Base-by-base conservation (phyloP, 495 filamentous ascomycete genomes). In the Aspergillus homomorphus region DNA sequence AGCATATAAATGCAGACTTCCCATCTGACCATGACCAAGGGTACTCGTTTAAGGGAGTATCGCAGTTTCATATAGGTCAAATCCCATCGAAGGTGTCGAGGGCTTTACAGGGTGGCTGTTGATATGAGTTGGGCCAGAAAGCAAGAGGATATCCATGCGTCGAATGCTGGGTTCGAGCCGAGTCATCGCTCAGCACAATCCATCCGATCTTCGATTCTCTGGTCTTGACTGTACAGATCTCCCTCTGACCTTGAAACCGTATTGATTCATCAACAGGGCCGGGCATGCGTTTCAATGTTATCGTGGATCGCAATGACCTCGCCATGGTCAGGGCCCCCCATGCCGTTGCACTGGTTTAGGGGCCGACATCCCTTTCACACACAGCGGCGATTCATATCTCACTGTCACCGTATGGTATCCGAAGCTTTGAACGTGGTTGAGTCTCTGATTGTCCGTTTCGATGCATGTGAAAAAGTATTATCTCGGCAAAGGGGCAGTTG, bases 91-190 rank as follows among this genome's bases (percentile, higher is more conserved):
- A 46, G 72, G 73, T 1, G 59, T 76, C 15, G 71, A 74, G 45
- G 71, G 61, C 9, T 69, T 76, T 52, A 73, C 66, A 5, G 58
- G 68, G 14, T 64, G 57, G 10, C 43, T 71, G n/a, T 82, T 82
- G 38, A 79, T 75, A 73, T 21, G 72, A 78, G 1, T 64, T 81
- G 21, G 78, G 79, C 1, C 81, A 80, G 77, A 71, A n/a, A 62
- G 0, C 62, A 71, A 21, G 79, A 81, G 18, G 74, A 87, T 60
- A 71, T 80, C 21, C 69, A 82, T 58, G 66, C 76, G 6, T 68
- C 83, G 53, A 72, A 64, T 55, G 61, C 60, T 12, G 58, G 54
- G 67, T 68, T 21, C 57, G 63, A 18, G 33, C 38, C 7, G 61
- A 62, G 46, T 26, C 52, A 6, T 14, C 59, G 56, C 22, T 44